Conservation (phyloP, 2,329 filamentous ascomycete genomes). For the Aspergillus brunneoviolaceus region DNA sequence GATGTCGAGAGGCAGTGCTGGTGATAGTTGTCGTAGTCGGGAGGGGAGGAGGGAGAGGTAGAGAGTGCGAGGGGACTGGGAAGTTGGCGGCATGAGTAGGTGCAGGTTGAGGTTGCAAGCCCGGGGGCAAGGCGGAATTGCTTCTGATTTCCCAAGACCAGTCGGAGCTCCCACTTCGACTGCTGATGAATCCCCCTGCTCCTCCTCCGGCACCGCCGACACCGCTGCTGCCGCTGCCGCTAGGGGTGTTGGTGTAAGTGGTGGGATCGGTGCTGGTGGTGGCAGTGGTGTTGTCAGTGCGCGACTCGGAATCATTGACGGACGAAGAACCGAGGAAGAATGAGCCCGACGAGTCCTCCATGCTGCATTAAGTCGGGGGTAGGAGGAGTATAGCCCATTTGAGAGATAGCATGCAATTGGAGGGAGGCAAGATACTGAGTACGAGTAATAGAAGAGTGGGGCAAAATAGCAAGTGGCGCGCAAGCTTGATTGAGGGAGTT, state of each 20-base stretch:
- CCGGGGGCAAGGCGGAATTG: neutral
- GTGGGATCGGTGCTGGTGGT: neutral
- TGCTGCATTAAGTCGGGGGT: neutral
- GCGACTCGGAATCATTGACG: neutral
- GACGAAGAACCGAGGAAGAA: neutral
- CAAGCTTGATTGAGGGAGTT: no score
- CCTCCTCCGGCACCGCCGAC: neutral
- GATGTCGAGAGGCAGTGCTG: neutral
- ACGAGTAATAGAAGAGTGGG: neutral
- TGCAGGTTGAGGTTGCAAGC: neutral
- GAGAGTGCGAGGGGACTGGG: neutral
- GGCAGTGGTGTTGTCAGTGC: neutral
- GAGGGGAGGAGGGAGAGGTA: neutral
- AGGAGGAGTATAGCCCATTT: neutral
- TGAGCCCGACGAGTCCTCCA: neutral
- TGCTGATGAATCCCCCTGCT: neutral
- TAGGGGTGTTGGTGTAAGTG: neutral
- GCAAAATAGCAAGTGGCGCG: no score
- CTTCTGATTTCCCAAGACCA: neutral
- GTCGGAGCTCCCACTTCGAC: neutral
- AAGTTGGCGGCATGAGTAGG: neutral
- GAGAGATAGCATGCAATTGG: neutral
- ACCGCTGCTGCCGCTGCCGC: no score
- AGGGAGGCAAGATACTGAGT: neutral
- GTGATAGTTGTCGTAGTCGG: neutral